Evolutionary conservation across 108 stramenopile species (phyloP).

Genomic region (Nitzschia putrida): DNA sequence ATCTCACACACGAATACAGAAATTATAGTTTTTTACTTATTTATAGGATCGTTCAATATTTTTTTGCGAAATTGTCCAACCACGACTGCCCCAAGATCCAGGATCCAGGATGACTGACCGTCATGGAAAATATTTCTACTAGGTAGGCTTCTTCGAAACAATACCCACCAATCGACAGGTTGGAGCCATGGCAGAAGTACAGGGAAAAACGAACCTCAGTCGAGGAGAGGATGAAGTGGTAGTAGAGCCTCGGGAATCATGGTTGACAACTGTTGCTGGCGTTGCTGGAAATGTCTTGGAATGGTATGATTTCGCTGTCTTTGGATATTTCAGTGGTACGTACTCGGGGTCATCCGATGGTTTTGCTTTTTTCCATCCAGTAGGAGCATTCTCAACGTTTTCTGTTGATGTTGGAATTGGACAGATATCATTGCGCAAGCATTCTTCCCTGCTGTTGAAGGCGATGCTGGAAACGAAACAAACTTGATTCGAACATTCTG

Average conservation of each 20-base stretch:
- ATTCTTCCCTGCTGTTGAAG: slow-evolving; percentile 58
- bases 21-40: too few species aligned
- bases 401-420: not conserved
- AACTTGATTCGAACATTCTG: slow-evolving; percentile 44
- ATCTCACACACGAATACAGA: too few species aligned
- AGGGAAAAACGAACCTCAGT: slow-evolving; percentile 12
- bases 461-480: slow-evolving; percentile 17
- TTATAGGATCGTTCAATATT: too few species aligned
- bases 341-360: not conserved
- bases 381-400: not conserved
- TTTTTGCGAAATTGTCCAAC: too few species aligned
- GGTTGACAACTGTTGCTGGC: slow-evolving; percentile 14
- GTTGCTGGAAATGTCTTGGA: slow-evolving; percentile 50
- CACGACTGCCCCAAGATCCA: too few species aligned
- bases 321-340: slow-evolving; percentile 57
- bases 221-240: not conserved
- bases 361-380: not conserved
- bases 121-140: too few species aligned
- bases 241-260: not conserved
- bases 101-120: too few species aligned
- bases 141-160: too few species aligned
- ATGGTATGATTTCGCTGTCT: slow-evolving; percentile 69
- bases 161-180: not conserved
- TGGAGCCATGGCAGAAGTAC: slow-evolving; percentile 4
- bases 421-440: slow-evolving; percentile 54